Evolutionary conservation across 768 basidiomycete species (phyloP), one percentile per base, ranked within the genome.

Genomic region (Tylopilus sp.): DNA sequence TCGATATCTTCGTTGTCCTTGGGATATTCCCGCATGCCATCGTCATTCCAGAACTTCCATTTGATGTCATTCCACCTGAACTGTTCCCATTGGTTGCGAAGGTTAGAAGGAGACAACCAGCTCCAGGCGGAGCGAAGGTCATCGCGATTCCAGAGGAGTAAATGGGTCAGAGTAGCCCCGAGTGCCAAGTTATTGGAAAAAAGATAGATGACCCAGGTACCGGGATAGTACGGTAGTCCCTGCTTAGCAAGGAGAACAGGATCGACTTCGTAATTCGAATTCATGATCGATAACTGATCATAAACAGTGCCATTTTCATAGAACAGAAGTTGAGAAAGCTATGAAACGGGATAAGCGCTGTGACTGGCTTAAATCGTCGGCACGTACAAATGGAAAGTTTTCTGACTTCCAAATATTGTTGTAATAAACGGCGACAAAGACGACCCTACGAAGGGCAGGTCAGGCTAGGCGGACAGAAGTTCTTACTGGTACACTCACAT

Each of bases 361-460:
- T n/a, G n/a, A n/a, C 5, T 6, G 18, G 13, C 21, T 7, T 3
- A n/a, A n/a, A n/a, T n/a, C 8, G 12, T n/a, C n/a, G n/a, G n/a
- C 1, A 48, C 65, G 33, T 57, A 75, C 73, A 68, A 83, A 83
- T 1, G 83, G 83, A 70, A 85, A 82, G 57, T 72, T 76, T 58
- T 80, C 76, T 2, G 76, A 77, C 40, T 77, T 64, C 83, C 82
- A 85, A 11, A 75, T 67, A 52, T 86, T 83, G 39, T 63, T 72
- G 12, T 73, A 75, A 55, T 71, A 79, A 3, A 73, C 57, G 0
- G 66, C 15, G 20, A 47, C 71, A 55, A 53, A 76, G 66, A 65
- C 69, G 57, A 52, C 68, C 58, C 61, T 62, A 54, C 33, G 47
- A 33, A 1, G 47, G 30, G 1, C 4, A 22, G 4, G 11, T 61